Percentiles rank a stretch among this genome's conserved stretches.
Conservation (phyloP, 257 asterid genomes). For the Nemophila menziesii region DNA sequence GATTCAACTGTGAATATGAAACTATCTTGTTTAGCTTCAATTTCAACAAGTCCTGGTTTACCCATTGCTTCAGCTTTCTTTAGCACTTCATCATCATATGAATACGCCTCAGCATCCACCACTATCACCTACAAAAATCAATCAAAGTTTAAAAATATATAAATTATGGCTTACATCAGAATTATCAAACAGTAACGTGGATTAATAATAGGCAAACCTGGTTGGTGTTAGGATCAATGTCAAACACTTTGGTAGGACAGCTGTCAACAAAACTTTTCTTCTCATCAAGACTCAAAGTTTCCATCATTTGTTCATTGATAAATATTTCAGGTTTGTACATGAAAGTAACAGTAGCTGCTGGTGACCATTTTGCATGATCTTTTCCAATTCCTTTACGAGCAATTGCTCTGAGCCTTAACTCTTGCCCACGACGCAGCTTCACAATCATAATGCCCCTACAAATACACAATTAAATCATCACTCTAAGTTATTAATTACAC, state of each 20-base stretch:
- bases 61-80: constrained; percentile 92
- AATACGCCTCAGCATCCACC: constrained; percentile 74
- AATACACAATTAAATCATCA: background rate
- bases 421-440: constrained; percentile 97
- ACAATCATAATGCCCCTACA: constrained; percentile 90
- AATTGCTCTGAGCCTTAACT: constrained; percentile 79
- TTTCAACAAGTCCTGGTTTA: constrained; percentile 69
- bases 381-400: constrained; percentile 98
- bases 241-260: constrained; percentile 94
- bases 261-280: constrained; percentile 68
- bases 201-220: constrained; percentile 53
- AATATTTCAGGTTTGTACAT: constrained; percentile 93
- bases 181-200: too few species aligned
- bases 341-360: constrained; percentile 98
- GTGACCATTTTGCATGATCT: constrained; percentile 99
- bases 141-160: too few species aligned
- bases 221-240: constrained; percentile 36
- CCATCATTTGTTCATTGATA: constrained; percentile 91
- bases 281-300: constrained; percentile 47
- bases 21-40: constrained; percentile 81
- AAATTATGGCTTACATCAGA: too few species aligned
- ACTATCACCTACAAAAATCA: constrained; percentile 76
- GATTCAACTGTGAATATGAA: constrained; percentile 90
- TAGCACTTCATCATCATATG: constrained; percentile 87
- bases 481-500: too few species aligned